Evolutionary conservation across 2,329 filamentous ascomycete species (phyloP).

Genomic region (Beauveria scarabaeidicola): DNA sequence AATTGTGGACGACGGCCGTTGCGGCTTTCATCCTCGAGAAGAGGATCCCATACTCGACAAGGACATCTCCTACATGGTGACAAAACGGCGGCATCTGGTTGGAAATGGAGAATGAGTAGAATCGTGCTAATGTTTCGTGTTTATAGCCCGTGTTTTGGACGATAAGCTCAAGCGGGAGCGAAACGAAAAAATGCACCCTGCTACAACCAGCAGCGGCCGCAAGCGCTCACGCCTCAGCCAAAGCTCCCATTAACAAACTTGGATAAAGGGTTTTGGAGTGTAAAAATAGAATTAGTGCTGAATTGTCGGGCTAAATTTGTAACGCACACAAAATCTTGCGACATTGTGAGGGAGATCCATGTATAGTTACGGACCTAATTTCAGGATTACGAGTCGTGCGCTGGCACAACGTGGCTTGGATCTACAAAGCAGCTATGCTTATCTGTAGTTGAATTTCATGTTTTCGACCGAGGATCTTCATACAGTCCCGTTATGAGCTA

Average conservation of each 20-base stretch:
- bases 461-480: background rate
- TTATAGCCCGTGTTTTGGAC: slow-evolving; percentile 52
- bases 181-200: slow-evolving; percentile 50
- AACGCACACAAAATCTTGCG: background rate
- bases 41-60: no score
- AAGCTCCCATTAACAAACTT: slow-evolving; percentile 14
- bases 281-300: background rate
- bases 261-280: background rate
- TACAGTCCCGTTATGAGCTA: background rate
- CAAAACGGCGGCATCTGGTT: no score
- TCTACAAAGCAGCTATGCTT: background rate
- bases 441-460: background rate
- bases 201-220: slow-evolving; percentile 36
- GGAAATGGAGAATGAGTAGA: slow-evolving; percentile 10
- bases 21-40: no score
- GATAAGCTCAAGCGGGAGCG: slow-evolving; percentile 58
- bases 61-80: no score
- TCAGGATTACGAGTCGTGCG: background rate
- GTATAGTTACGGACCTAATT: background rate
- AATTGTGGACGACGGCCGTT: background rate
- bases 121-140: slow-evolving; percentile 15
- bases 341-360: background rate
- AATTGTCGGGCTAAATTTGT: background rate
- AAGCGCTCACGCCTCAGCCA: slow-evolving; percentile 50
- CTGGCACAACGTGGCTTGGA: background rate